Conservation (phyloP, 768 basidiomycete species). For the Suillus tomentosus region DNA sequence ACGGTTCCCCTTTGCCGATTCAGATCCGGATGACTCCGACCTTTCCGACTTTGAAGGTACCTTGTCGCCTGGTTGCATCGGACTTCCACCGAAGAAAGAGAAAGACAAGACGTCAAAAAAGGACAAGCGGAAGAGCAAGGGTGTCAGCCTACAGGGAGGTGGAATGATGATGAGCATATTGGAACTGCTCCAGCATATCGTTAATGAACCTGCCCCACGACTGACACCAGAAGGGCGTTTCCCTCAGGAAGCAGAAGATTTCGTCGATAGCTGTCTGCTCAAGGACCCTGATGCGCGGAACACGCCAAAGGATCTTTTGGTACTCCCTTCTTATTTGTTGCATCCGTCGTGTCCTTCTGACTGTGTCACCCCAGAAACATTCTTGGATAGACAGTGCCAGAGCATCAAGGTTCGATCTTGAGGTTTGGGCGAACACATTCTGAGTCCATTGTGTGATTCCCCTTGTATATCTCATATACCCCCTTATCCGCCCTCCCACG, state of each 20-base stretch:
- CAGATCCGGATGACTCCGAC: slow-evolving; percentile 74
- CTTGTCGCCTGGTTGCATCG: slow-evolving; percentile 66
- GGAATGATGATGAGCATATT: slow-evolving; percentile 98
- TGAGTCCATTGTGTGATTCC: slow-evolving; percentile 35
- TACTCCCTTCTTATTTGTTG: slow-evolving; percentile 39
- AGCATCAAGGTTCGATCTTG: slow-evolving; percentile 65
- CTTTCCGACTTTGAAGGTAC: slow-evolving; percentile 80
- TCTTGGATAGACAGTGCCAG: slow-evolving; percentile 72
- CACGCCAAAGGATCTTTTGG: slow-evolving; percentile 87
- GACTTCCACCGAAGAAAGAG: slow-evolving; percentile 39
- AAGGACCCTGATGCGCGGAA: slow-evolving; percentile 86
- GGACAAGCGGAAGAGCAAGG: slow-evolving; percentile 86
- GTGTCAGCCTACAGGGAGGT: slow-evolving; percentile 91
- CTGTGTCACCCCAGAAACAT: slow-evolving; percentile 51
- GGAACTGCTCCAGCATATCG: slow-evolving; percentile 95
- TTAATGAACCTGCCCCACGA: slow-evolving; percentile 95
- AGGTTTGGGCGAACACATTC: slow-evolving; percentile 80
- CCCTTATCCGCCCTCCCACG: slow-evolving; percentile 19
- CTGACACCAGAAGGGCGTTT: slow-evolving; percentile 74
- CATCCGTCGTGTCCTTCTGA: not conserved
- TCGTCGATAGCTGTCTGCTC: slow-evolving; percentile 86
- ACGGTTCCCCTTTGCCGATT: slow-evolving; percentile 94
- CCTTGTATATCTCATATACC: slow-evolving; percentile 12
- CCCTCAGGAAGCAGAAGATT: slow-evolving; percentile 75
- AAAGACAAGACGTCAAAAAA: slow-evolving; percentile 59